Percentiles rank a stretch among this genome's conserved stretches.
Conservation (phyloP, 2,329 filamentous ascomycete species). For the Sordariomycetes sp. region DNA sequence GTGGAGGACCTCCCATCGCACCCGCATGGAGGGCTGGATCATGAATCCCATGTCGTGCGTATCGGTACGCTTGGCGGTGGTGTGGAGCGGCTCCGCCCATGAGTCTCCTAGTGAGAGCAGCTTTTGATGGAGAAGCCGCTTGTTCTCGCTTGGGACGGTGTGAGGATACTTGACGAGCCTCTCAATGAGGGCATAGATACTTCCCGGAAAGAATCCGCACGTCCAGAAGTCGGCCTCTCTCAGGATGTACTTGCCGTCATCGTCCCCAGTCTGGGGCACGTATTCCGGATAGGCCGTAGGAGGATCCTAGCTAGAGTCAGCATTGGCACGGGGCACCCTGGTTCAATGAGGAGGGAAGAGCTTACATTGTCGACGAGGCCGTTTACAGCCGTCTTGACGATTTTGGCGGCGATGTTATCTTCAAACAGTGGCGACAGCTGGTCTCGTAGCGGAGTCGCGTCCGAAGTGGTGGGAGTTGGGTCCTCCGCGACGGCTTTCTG, state of each 20-base stretch:
- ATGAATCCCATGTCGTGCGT: slow-evolving; percentile 46
- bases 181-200: slow-evolving; percentile 21
- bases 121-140: slow-evolving; percentile 9
- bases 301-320: slow-evolving; percentile 5
- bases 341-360: not conserved
- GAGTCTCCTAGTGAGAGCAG: slow-evolving; percentile 14
- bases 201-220: slow-evolving; percentile 22
- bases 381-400: not conserved
- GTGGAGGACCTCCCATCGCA: slow-evolving; percentile 33
- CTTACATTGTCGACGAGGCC: not conserved
- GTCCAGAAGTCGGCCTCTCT: slow-evolving; percentile 5
- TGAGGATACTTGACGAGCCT: slow-evolving; percentile 19
- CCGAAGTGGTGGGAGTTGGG: not conserved
- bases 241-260: slow-evolving; percentile 8
- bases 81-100: slow-evolving; percentile 25
- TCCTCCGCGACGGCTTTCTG: not conserved
- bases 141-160: slow-evolving; percentile 7
- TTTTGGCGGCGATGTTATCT: not conserved
- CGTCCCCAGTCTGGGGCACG: slow-evolving; percentile 9
- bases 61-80: slow-evolving; percentile 27
- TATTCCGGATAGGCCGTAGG: slow-evolving; percentile 10
- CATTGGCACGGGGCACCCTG: not conserved
- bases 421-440: not conserved
- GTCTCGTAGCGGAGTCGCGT: not conserved
- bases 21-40: slow-evolving; percentile 35